phyloP scores from a whole-genome alignment of 768 basidiomycete species.

The Leccinellum rugosiceps region DNA sequence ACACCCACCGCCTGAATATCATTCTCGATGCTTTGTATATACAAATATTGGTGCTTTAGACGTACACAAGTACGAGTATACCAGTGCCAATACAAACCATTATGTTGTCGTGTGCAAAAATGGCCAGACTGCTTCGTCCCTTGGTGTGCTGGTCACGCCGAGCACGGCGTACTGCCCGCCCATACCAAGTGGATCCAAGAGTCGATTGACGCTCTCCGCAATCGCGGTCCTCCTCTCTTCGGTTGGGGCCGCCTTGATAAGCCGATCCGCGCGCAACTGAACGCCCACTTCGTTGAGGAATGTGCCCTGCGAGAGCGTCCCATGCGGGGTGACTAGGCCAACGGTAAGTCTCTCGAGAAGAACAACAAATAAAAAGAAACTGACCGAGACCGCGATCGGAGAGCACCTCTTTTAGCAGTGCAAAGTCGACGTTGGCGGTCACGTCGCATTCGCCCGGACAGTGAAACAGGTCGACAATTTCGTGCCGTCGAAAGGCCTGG shows the following conservation, averaged over 20 bases:
- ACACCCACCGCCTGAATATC: not conserved
- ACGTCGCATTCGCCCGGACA: constrained; percentile 86
- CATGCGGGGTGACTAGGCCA: constrained; percentile 44
- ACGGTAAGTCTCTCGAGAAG: constrained; percentile 3
- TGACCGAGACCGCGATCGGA: constrained; percentile 52
- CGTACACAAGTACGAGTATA: not conserved
- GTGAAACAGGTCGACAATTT: constrained; percentile 80
- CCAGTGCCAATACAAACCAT: not conserved
- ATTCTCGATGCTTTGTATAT: not conserved
- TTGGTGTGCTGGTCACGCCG: constrained; percentile 40
- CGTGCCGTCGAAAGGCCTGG: constrained; percentile 88
- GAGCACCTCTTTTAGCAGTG: constrained; percentile 78
- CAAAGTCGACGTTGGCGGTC: constrained; percentile 97
- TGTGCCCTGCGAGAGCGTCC: constrained; percentile 68
- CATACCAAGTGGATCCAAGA: constrained; percentile 85
- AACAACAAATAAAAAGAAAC: not conserved
- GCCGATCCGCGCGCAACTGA: constrained; percentile 55
- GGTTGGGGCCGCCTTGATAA: constrained; percentile 49
- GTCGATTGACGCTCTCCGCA: constrained; percentile 54
- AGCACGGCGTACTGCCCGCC: constrained; percentile 83
- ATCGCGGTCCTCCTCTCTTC: constrained; percentile 54
- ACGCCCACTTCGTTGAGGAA: constrained; percentile 85
- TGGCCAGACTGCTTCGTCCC: constrained; percentile 28
- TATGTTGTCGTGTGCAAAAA: constrained; percentile 19
- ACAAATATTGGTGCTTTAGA: not conserved